Percentiles rank a stretch among this genome's conserved stretches.
Evolutionary conservation across 257 asterid species (phyloP).

Genomic region (Lavandula angustifolia): DNA sequence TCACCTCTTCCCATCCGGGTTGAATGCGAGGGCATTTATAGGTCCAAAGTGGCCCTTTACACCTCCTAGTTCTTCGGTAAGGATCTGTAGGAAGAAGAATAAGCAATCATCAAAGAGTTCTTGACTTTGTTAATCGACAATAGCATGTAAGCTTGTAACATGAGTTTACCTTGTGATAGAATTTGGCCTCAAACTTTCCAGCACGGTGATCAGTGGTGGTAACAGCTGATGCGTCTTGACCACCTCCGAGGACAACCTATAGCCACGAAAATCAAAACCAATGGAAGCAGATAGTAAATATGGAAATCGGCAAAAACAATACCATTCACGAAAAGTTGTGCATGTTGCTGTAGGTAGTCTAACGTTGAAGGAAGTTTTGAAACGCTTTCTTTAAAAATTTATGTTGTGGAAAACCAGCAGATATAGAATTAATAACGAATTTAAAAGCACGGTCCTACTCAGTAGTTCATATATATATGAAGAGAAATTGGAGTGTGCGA

Average conservation of each 20-base stretch:
- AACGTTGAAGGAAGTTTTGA: no score
- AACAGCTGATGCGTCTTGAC: slow-evolving; percentile 89
- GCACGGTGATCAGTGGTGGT: slow-evolving; percentile 92
- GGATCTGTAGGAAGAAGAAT: slow-evolving; percentile 51
- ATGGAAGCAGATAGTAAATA: no score
- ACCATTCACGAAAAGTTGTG: no score
- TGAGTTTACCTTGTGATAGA: slow-evolving; percentile 76
- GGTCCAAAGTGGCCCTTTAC: slow-evolving; percentile 98
- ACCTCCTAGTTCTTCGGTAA: slow-evolving; percentile 85
- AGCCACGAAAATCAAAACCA: slow-evolving; percentile 19
- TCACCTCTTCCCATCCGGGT: slow-evolving; percentile 93
- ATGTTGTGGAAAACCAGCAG: no score
- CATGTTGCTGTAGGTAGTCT: no score
- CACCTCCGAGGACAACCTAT: slow-evolving; percentile 96
- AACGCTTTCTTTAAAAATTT: no score
- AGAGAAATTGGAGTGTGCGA: no score
- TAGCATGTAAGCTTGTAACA: not conserved
- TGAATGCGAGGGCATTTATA: slow-evolving; percentile 90
- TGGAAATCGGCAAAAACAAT: not conserved
- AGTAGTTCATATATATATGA: no score
- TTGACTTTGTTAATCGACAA: not conserved
- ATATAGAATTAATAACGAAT: no score
- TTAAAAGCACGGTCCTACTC: no score
- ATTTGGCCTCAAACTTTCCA: slow-evolving; percentile 92
- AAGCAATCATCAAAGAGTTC: slow-evolving; percentile 20